Conservation (phyloP, 1,284 basidiomycete genomes). For the Coniferiporia sulphurascens region DNA sequence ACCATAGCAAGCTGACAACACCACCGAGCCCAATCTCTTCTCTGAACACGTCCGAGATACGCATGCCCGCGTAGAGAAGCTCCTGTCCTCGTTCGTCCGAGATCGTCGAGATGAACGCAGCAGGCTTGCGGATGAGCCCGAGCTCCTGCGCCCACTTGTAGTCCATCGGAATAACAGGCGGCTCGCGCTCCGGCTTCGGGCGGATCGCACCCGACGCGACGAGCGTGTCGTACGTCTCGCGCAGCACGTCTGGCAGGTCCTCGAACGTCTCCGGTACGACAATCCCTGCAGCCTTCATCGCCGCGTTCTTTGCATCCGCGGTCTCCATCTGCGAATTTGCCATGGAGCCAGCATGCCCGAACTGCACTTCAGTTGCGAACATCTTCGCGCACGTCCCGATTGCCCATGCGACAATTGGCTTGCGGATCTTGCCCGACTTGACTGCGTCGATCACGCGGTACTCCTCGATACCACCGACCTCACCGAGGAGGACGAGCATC, state of each 20-base stretch:
- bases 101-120: slow-evolving; percentile 99
- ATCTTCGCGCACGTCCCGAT: slow-evolving; percentile 99
- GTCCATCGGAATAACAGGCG: slow-evolving; percentile 98
- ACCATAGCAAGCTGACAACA: slow-evolving; percentile 96
- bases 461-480: slow-evolving; percentile 98
- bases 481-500: slow-evolving; percentile 97
- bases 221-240: slow-evolving; percentile 82
- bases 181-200: slow-evolving; percentile 78
- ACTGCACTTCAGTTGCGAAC: slow-evolving; percentile 99
- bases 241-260: slow-evolving; percentile 84
- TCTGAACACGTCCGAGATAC: slow-evolving; percentile 98
- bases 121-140: slow-evolving; percentile 96
- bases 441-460: slow-evolving; percentile 99
- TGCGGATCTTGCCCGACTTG: slow-evolving; percentile 90
- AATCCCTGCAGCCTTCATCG: slow-evolving; percentile 94
- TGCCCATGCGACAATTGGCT: slow-evolving; percentile 99
- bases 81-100: slow-evolving; percentile 99
- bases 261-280: slow-evolving; percentile 98
- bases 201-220: slow-evolving; percentile 68
- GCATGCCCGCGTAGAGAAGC: slow-evolving; percentile 98
- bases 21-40: slow-evolving; percentile 97
- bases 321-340: slow-evolving; percentile 98
- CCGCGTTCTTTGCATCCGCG: slow-evolving; percentile 94
- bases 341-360: slow-evolving; percentile 98
- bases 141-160: slow-evolving; percentile 99